Evolutionary conservation across 2,329 filamentous ascomycete species (phyloP).

Genomic region (Rutstroemia sydowiana): DNA sequence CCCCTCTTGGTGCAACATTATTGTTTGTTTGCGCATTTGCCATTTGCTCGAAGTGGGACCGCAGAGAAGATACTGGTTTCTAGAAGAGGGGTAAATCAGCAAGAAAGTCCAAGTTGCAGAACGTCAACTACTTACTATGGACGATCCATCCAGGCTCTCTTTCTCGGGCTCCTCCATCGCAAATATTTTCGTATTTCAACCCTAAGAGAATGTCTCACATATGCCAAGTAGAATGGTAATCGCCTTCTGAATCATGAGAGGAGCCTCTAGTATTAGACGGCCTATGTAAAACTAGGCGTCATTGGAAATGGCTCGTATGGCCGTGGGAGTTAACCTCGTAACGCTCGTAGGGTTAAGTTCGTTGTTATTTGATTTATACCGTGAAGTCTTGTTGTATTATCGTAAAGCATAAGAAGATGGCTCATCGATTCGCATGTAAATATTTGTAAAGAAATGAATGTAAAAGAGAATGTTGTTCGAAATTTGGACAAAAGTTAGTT

Average conservation of each 20-base stretch:
- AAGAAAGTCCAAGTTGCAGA: not conserved
- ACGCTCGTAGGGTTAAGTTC: not conserved
- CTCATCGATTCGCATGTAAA: not conserved
- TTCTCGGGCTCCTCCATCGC: conserved; percentile 39
- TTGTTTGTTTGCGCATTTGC: conserved; percentile 40
- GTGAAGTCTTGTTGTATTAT: not conserved
- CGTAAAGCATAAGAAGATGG: conserved; percentile 1
- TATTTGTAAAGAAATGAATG: conserved; percentile 5
- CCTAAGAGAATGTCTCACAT: conserved; percentile 1
- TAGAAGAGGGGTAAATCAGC: conserved; percentile 30
- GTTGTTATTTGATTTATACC: not conserved
- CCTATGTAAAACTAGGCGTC: conserved; percentile 5
- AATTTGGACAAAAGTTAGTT: not conserved
- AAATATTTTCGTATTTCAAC: conserved; percentile 3
- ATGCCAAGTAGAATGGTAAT: not conserved
- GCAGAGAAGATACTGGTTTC: conserved; percentile 76
- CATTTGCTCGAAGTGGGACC: conserved; percentile 77
- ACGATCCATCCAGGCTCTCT: conserved; percentile 67
- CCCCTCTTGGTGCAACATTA: conserved; percentile 20
- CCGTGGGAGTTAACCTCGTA: conserved; percentile 6
- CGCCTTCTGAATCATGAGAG: conserved; percentile 2
- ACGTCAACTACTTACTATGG: conserved; percentile 50
- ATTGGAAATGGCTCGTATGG: conserved; percentile 8
- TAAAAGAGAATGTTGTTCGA: conserved; percentile 2
- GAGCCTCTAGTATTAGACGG: conserved; percentile 9